Percentiles rank a stretch among this genome's conserved stretches.
Conservation (phyloP, 371 early-diverging fungal species). For the Actinomortierella wolfii region DNA sequence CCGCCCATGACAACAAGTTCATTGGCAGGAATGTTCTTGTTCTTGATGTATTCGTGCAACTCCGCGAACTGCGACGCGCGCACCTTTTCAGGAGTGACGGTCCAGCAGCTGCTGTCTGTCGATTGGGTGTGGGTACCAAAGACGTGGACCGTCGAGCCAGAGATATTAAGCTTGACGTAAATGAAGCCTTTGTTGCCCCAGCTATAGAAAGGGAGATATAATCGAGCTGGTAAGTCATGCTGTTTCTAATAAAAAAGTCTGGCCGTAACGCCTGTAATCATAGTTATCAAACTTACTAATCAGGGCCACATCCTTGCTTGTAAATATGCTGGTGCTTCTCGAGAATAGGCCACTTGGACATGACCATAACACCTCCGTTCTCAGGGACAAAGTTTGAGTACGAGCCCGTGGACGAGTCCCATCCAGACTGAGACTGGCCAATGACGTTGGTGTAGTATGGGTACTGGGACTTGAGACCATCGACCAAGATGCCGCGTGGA, state of each 20-base stretch:
- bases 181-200: slow-evolving; percentile 41
- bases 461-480: slow-evolving; percentile 30
- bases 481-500: slow-evolving; percentile 15
- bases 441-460: slow-evolving; percentile 34
- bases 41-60: slow-evolving; percentile 28
- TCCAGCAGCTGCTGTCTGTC: slow-evolving; percentile 13
- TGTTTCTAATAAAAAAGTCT: no score
- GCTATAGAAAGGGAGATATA: slow-evolving; percentile 1
- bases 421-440: slow-evolving; percentile 33
- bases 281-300: slow-evolving; percentile 27
- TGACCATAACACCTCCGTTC: slow-evolving; percentile 34
- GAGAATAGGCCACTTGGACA: slow-evolving; percentile 44
- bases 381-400: slow-evolving; percentile 20
- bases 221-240: not conserved
- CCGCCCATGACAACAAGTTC: slow-evolving; percentile 40
- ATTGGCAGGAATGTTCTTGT: slow-evolving; percentile 31
- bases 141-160: slow-evolving; percentile 31
- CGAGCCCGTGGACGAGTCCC: slow-evolving; percentile 39
- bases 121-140: slow-evolving; percentile 40
- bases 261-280: no score
- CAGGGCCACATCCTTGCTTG: slow-evolving; percentile 34
- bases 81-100: slow-evolving; percentile 21
- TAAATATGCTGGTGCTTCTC: slow-evolving; percentile 29
- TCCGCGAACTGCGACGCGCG: slow-evolving; percentile 13
- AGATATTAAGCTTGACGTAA: slow-evolving; percentile 25